Evolutionary conservation across 441 rosid genomes (phyloP).

Genomic region (Gossypium lobatum): DNA sequence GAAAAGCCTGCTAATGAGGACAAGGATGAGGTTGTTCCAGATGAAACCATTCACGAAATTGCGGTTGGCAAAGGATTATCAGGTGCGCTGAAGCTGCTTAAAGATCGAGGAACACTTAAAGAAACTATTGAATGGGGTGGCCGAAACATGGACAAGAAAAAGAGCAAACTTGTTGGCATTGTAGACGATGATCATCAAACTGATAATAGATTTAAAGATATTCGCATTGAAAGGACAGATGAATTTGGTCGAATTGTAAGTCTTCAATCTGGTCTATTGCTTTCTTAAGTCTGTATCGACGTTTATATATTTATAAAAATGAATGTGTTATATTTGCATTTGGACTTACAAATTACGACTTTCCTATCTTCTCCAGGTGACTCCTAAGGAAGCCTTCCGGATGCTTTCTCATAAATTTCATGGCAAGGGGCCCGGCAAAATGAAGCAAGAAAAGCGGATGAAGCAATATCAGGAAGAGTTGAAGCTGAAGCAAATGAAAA

Average conservation of each 20-base stretch:
- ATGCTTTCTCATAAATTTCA: conserved; percentile 86
- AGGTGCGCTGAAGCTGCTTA: conserved; percentile 72
- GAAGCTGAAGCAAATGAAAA: conserved; percentile 91
- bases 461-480: conserved; percentile 85
- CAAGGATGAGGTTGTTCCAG: conserved; percentile 61
- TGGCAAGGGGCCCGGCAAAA: conserved; percentile 97
- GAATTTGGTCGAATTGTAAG: conserved; percentile 99
- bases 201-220: conserved; percentile 63
- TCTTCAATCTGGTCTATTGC: conserved; percentile 15
- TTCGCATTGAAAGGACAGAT: conserved; percentile 84
- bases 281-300: background rate
- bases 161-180: conserved; percentile 92
- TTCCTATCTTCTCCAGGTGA: conserved; percentile 47
- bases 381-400: conserved; percentile 92
- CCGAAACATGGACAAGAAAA: conserved; percentile 98
- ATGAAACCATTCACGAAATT: conserved; percentile 79
- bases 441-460: conserved; percentile 96
- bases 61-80: conserved; percentile 90
- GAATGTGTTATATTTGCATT: background rate
- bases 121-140: conserved; percentile 96
- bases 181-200: conserved; percentile 36
- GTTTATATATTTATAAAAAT: background rate
- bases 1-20: conserved; percentile 44
- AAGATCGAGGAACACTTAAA: conserved; percentile 89
- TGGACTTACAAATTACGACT: background rate